A percentile compares a stretch with the other conserved stretches of the same genome.
These are phyloP conservation scores for Hemisphaericaspora nanyangensis DNA, from an alignment of 805 yeast genomes.

Conservation along the genomic window DNA sequence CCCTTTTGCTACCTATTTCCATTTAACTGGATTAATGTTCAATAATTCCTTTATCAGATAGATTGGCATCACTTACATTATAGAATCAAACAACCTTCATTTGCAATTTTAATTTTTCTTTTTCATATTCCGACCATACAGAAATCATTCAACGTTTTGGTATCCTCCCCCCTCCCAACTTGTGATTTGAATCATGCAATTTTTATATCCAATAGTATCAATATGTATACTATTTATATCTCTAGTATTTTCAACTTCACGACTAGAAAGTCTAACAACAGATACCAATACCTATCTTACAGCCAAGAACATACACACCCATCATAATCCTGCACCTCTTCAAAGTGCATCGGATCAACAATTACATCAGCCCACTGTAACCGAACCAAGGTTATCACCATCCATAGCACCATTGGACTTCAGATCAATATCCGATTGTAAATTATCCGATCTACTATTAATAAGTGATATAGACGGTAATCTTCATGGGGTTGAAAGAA, in stretches of 20 bases:
- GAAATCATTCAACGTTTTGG: too few species aligned
- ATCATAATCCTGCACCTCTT: background rate
- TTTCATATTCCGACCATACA: too few species aligned
- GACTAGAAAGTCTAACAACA: slow-evolving; percentile 18
- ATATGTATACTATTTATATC: slow-evolving; percentile 2
- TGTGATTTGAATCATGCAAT: slow-evolving; percentile 3
- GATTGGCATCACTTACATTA: too few species aligned
- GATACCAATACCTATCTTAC: slow-evolving; percentile 3
- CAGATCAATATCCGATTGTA: slow-evolving; percentile 44
- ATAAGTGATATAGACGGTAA: slow-evolving; percentile 86
- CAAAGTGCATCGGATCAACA: background rate
- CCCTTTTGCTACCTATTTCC: too few species aligned
- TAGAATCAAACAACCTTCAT: too few species aligned
- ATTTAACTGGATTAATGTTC: too few species aligned
- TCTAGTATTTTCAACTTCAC: slow-evolving; percentile 13
- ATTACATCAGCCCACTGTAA: background rate
- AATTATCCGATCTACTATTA: slow-evolving; percentile 54
- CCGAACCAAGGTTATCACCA: slow-evolving; percentile 6
- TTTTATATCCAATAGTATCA: background rate
- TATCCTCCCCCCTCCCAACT: too few species aligned
- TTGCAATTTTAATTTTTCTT: too few species aligned
- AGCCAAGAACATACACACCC: slow-evolving; percentile 4
- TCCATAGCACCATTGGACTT: slow-evolving; percentile 31
- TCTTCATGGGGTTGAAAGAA: slow-evolving; percentile 72
- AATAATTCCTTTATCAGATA: too few species aligned